Base-by-base conservation (phyloP, 2,329 filamentous ascomycete genomes). In the Penicillium paneum region DNA sequence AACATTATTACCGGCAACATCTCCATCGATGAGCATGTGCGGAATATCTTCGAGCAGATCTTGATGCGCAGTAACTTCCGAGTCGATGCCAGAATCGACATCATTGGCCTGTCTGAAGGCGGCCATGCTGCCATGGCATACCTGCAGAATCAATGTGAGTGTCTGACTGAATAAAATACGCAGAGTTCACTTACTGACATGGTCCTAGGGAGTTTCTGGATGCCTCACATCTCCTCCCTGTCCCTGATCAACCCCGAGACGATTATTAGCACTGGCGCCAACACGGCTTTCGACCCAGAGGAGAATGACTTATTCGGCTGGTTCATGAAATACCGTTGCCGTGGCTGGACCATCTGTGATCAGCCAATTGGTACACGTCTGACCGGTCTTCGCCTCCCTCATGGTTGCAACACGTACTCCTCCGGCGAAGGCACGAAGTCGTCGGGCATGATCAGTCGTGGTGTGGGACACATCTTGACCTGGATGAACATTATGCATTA, bases 91-190 rank as follows among this genome's bases (percentile, higher is more conserved):
- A 79, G 78, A 41, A 66, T 96, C 19, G 85, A 91, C 66, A 68
- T 96, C 31, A 78, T 96, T 44, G 89, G 83, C 1, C 75, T 94
- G 15, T 85, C 87, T 1, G 84, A 88, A 51, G 85, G 85, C 3
- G 85, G 84, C 0, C 79, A 85, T 31, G 74, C 78, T 1, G 76
- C 84, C 0, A 71, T 86, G 28, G 65, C 73, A 13, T 86, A 88
- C 58, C 75, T 94, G 10, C 79, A 85, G 34, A 61, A 78, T 3
- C 67, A 82, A 10, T 77, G 76, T 69, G 79, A 75, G 67, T 87
- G 5, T 31, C 29, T 17, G 31, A 12, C 19, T 19, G n/a, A 21
- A 24, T 24, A 31, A 11, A 11, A 21, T 10, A 3, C n/a, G 36
- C 8, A 24, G 8, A 4, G 24, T 34, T 13, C 47, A 24, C 56